Conservation (phyloP, 257 asterid genomes). For the Nicotiana sylvestris region DNA sequence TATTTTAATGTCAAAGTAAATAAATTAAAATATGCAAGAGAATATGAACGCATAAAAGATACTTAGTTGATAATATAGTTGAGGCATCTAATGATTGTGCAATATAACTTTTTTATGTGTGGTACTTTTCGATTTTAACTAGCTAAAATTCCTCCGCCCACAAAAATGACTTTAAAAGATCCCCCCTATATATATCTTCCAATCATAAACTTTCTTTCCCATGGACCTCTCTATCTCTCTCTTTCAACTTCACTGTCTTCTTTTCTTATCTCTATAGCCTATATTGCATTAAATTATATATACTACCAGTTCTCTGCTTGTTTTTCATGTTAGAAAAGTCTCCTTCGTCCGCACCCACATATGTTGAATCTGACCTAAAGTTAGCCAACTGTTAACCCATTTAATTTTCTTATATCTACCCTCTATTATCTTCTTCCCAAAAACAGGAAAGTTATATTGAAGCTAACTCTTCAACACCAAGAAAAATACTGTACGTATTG, state of each 20-base stretch:
- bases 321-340: neutral
- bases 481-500: neutral
- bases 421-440: neutral
- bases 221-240: conserved; percentile 27
- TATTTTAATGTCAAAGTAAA: neutral
- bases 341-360: neutral
- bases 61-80: neutral
- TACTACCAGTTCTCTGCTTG: neutral
- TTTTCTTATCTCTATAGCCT: conserved; percentile 8
- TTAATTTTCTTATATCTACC: conserved; percentile 5
- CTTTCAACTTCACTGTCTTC: conserved; percentile 19
- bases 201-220: conserved; percentile 12
- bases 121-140: conserved; percentile 9
- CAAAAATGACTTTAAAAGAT: conserved; percentile 16
- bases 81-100: conserved; percentile 6
- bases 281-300: neutral
- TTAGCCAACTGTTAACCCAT: neutral
- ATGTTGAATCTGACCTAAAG: conserved; percentile 3
- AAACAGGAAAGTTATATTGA: neutral
- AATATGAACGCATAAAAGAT: neutral
- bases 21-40: neutral
- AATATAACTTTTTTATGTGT: neutral
- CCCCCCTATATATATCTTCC: conserved; percentile 3
- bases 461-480: neutral
- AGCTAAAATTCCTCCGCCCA: neutral